Percentiles rank a stretch among this genome's conserved stretches.
phyloP scores from a whole-genome alignment of 306 rosid species.

The Ziziphus jujuba region DNA sequence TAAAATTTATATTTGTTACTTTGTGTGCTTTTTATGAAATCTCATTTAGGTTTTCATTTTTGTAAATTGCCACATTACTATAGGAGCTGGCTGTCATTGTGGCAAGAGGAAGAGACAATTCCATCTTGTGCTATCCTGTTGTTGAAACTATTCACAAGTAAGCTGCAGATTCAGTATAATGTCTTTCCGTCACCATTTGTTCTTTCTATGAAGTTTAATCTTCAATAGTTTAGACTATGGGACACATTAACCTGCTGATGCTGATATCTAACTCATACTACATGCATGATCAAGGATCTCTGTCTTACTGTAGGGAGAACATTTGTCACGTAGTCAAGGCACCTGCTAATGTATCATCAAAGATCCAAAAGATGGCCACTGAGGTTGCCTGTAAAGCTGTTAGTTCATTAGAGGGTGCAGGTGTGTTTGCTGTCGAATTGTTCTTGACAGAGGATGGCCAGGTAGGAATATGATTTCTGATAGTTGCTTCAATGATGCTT shows the following conservation, averaged over 20 bases:
- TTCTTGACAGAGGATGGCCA: constrained; percentile 71
- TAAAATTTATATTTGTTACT: no score
- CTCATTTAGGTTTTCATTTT: no score
- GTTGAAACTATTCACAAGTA: constrained; percentile 98
- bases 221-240: not conserved
- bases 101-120: constrained; percentile 80
- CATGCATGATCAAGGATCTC: constrained; percentile 25
- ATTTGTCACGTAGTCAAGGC: constrained; percentile 89
- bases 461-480: constrained; percentile 40
- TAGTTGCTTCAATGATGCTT: constrained; percentile 1
- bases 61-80: constrained; percentile 16
- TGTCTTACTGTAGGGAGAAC: constrained; percentile 56
- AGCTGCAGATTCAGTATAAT: constrained; percentile 17
- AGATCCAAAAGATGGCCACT: constrained; percentile 57
- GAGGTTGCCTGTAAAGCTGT: constrained; percentile 84
- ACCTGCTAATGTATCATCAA: constrained; percentile 78
- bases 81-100: constrained; percentile 93
- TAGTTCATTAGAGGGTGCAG: constrained; percentile 86
- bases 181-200: not conserved
- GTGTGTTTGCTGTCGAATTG: constrained; percentile 93
- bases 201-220: not conserved
- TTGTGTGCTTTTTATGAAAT: no score
- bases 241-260: not conserved
- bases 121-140: constrained; percentile 73
- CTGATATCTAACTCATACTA: constrained; percentile 8